A percentile compares a stretch with the other conserved stretches of the same genome.
Evolutionary conservation across 1,139 yeast species (phyloP).

Genomic region (Pneumocystis oryctolagi): DNA sequence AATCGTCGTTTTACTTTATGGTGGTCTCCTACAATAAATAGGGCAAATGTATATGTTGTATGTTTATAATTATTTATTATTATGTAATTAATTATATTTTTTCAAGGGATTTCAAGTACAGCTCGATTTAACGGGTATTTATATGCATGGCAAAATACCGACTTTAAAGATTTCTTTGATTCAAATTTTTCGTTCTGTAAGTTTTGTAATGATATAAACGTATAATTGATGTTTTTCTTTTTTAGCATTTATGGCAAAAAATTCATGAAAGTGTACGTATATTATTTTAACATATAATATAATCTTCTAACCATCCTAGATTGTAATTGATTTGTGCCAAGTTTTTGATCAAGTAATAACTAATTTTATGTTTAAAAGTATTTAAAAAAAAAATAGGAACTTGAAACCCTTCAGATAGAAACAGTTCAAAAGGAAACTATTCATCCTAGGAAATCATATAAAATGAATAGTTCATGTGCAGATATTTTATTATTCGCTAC

Average conservation of each 20-base stretch:
- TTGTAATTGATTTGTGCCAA: slow-evolving; percentile 86
- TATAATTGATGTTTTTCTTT: not conserved
- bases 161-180: slow-evolving; percentile 87
- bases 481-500: slow-evolving; percentile 68
- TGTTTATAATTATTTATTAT: not conserved
- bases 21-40: slow-evolving; percentile 99
- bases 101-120: slow-evolving; percentile 77
- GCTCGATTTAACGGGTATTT: slow-evolving; percentile 89
- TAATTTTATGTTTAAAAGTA: not conserved
- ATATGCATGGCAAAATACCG: slow-evolving; percentile 94
- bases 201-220: not conserved
- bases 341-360: slow-evolving; percentile 50
- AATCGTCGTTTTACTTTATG: slow-evolving; percentile 92
- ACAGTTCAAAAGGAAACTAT: slow-evolving; percentile 80
- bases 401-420: slow-evolving; percentile 71
- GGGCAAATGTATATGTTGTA: slow-evolving; percentile 85
- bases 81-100: not conserved
- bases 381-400: slow-evolving; percentile 28
- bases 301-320: slow-evolving; percentile 13
- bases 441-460: slow-evolving; percentile 93
- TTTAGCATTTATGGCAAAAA: slow-evolving; percentile 84
- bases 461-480: slow-evolving; percentile 92
- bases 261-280: slow-evolving; percentile 66
- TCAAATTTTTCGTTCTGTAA: slow-evolving; percentile 75
- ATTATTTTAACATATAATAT: not conserved